Conservation (phyloP, 164 flowering plant species). For the Nymphaea thermarum region DNA sequence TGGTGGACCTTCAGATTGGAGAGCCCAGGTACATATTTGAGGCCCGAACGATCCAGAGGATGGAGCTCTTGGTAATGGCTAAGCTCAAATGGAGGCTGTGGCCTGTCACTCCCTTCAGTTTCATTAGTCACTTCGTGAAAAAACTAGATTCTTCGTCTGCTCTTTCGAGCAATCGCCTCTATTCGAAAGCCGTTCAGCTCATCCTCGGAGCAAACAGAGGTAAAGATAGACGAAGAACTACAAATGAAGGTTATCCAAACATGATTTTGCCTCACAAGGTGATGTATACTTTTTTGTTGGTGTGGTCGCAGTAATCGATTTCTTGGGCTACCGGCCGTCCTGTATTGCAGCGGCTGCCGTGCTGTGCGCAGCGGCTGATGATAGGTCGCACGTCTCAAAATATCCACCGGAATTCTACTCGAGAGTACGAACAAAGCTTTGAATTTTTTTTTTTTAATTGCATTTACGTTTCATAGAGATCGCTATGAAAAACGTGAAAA, state of each 20-base stretch:
- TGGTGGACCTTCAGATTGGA: slow-evolving; percentile 29
- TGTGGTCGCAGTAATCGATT: slow-evolving; percentile 26
- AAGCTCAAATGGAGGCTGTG: slow-evolving; percentile 67
- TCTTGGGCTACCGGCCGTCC: slow-evolving; percentile 43
- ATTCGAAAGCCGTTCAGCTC: slow-evolving; percentile 22
- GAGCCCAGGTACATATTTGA: slow-evolving; percentile 25
- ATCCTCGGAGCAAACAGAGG: slow-evolving; percentile 36
- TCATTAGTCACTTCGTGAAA: slow-evolving; percentile 32
- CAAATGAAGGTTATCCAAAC: neutral
- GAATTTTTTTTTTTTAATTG: no score
- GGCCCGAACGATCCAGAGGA: slow-evolving; percentile 37
- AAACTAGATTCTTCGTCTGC: slow-evolving; percentile 18
- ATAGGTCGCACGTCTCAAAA: neutral
- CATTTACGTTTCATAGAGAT: no score
- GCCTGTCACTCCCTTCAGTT: slow-evolving; percentile 50
- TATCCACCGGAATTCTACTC: neutral
- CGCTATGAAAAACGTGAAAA: no score
- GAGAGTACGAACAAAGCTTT: neutral
- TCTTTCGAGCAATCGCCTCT: slow-evolving; percentile 6
- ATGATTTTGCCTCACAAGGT: no score
- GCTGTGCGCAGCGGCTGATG: slow-evolving; percentile 5
- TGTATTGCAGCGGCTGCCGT: slow-evolving; percentile 57
- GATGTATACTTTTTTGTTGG: slow-evolving; percentile 3
- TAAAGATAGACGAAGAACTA: slow-evolving; percentile 5
- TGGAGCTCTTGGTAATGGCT: slow-evolving; percentile 58